These are phyloP conservation scores for Sonneratia alba DNA, from an alignment of 345 rosid genomes.

Conservation along the genomic window DNA sequence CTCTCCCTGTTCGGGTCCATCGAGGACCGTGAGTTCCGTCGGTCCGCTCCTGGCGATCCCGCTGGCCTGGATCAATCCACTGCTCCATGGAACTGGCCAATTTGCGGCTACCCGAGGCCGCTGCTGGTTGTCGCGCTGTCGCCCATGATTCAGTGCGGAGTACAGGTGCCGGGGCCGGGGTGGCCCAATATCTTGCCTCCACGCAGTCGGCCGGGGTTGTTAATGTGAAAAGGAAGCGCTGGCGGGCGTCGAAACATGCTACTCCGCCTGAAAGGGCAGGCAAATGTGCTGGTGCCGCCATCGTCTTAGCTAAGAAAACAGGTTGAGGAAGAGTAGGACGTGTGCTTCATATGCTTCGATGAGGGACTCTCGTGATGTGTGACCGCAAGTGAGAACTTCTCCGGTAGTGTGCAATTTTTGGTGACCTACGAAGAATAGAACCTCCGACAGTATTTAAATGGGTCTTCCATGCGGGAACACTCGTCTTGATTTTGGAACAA, in stretches of 20 bases:
- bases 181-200: conserved; percentile 6
- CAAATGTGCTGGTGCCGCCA: conserved; percentile 10
- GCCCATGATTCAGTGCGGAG: conserved; percentile 3
- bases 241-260: conserved; percentile 54
- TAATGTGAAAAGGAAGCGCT: conserved; percentile 49
- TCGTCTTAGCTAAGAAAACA: conserved; percentile 12
- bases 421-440: neutral
- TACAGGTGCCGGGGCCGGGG: conserved; percentile 16
- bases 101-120: conserved; percentile 22
- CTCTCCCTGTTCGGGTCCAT: conserved; percentile 6
- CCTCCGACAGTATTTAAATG: neutral
- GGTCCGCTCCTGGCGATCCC: conserved; percentile 18
- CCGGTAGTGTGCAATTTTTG: neutral
- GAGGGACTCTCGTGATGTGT: conserved; percentile 96
- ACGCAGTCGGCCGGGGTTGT: conserved; percentile 11
- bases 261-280: neutral
- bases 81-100: conserved; percentile 24
- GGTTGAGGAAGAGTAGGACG: conserved; percentile 75
- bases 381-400: conserved; percentile 65
- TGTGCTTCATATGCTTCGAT: conserved; percentile 95
- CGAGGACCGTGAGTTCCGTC: conserved; percentile 7
- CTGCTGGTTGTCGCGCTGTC: neutral
- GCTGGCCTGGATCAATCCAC: conserved; percentile 51
- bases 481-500: neutral
- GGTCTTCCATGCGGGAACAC: too few species aligned